Base-by-base conservation (phyloP, 2,329 filamentous ascomycete species). In the Phaeosphaeriaceae sp. region DNA sequence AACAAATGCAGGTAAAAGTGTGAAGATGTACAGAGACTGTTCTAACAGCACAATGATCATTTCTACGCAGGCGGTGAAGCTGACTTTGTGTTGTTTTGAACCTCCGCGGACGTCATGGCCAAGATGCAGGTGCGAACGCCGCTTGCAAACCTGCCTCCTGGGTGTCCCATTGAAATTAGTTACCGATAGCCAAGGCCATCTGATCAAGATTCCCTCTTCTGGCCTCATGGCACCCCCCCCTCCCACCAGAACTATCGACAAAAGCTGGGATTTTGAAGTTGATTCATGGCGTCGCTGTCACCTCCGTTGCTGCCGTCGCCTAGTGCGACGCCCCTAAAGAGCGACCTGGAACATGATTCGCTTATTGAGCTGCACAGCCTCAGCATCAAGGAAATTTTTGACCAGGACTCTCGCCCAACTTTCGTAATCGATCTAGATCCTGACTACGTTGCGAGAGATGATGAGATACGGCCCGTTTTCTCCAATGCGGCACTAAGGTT, bases 381-480 rank as follows among this genome's bases (percentile, higher is more conserved):
- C 42, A 61, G 56, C 35, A 46, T 72, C 16, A 50, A 51, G 16
- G 67, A 71, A 35, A 53, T 70, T 8, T 58, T 70, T 23, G 67
- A 72, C 38, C 54, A 60, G 36, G 68, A 72, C 54, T 60, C 58
- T 11, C 60, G 69, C 7, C 69, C 69, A 6, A 69, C 61, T 2
- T 70, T 72, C 30, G 43, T 72, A 8, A 45, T 72, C 6, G 66
- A 71, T 42, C 58, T 68, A 13, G 64, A 69, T 40, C 61, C 64
- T 6, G 66, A 70, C 42, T 61, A 54, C 32, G 21, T 62, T 1
- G 46, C 53, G n/a, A 57, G 42, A n/a, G n/a, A n/a, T 8, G 46
- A 55, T 34, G 35, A 39, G 13, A 57, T 71, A 18, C 56, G 49
- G n/a, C 65, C 69, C 1, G 50, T 68, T 6, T 69, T 71, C 34